Conservation (phyloP, 495 filamentous ascomycete species). For the Lophiotrema nucula region DNA sequence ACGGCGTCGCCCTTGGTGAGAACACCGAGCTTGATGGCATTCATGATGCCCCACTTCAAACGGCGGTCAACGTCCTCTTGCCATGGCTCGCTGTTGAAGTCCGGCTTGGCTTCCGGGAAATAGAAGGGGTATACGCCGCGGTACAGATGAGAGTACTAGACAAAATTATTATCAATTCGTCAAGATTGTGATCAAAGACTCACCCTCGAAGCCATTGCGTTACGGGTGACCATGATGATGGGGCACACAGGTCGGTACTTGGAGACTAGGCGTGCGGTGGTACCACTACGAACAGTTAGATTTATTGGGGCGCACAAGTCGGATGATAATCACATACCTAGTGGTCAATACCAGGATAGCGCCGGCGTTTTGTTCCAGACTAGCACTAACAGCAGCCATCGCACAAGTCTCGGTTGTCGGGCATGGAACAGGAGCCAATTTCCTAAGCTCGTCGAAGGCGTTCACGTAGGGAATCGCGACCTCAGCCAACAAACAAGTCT, state of each 20-base stretch:
- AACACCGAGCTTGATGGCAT: conserved; percentile 80
- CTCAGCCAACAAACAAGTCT: conserved; percentile 93
- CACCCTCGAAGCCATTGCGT: conserved; percentile 71
- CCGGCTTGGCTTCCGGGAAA: conserved; percentile 88
- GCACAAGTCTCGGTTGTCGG: conserved; percentile 86
- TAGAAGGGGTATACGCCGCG: conserved; percentile 97
- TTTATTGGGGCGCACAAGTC: background rate
- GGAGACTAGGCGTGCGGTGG: conserved; percentile 88
- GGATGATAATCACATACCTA: conserved; percentile 50
- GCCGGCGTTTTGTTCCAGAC: conserved; percentile 90
- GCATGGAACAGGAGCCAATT: conserved; percentile 74
- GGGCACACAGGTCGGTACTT: conserved; percentile 99
- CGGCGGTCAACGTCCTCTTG: conserved; percentile 97
- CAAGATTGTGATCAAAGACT: conserved; percentile 28
- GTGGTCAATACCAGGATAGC: conserved; percentile 94
- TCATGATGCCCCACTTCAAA: conserved; percentile 88
- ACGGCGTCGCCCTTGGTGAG: conserved; percentile 80
- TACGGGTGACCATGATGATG: conserved; percentile 97
- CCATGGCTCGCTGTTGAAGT: conserved; percentile 86
- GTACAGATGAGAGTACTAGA: conserved; percentile 84
- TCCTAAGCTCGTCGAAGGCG: conserved; percentile 92
- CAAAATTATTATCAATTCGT: background rate
- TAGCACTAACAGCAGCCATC: conserved; percentile 92
- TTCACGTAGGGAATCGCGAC: conserved; percentile 94
- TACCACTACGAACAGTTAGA: conserved; percentile 55